phyloP scores from a whole-genome alignment of 2,329 filamentous ascomycete species.

The Beauveria bassiana region DNA sequence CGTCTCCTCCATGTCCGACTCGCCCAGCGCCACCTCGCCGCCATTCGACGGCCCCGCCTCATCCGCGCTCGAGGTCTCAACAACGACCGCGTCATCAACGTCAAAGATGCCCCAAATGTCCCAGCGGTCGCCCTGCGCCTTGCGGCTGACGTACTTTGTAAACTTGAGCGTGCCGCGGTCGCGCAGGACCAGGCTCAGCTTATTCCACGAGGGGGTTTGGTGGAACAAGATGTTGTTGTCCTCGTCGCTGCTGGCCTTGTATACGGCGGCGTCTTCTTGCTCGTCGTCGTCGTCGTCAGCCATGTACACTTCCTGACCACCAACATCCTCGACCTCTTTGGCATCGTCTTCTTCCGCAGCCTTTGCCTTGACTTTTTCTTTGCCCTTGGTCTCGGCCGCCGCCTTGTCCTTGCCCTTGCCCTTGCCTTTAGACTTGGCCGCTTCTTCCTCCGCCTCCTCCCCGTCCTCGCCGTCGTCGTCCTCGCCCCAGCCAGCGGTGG shows the following conservation, averaged over 20 bases:
- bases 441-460: constrained; percentile 35
- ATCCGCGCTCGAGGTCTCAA: constrained; percentile 23
- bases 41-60: constrained; percentile 16
- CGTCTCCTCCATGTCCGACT: constrained; percentile 45
- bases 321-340: constrained; percentile 48
- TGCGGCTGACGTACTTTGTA: constrained; percentile 86
- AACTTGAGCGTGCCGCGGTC: constrained; percentile 84
- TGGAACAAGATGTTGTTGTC: constrained; percentile 60
- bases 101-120: constrained; percentile 77
- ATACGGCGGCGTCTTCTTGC: constrained; percentile 74
- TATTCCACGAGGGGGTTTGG: constrained; percentile 72
- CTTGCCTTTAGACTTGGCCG: constrained; percentile 18
- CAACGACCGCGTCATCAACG: constrained; percentile 51
- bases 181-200: constrained; percentile 79
- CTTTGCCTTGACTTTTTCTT: constrained; percentile 24
- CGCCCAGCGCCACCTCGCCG: constrained; percentile 25
- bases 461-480: constrained; percentile 46
- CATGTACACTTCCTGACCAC: constrained; percentile 89
- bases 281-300: constrained; percentile 78
- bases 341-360: constrained; percentile 24
- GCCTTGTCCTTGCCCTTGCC: constrained; percentile 23
- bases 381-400: constrained; percentile 22
- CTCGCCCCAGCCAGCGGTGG: constrained; percentile 76
- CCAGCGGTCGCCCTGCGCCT: constrained; percentile 83
- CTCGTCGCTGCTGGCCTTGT: constrained; percentile 72